Conservation (phyloP, 78 protist genomes). For the Cavenderia fasciculata region DNA sequence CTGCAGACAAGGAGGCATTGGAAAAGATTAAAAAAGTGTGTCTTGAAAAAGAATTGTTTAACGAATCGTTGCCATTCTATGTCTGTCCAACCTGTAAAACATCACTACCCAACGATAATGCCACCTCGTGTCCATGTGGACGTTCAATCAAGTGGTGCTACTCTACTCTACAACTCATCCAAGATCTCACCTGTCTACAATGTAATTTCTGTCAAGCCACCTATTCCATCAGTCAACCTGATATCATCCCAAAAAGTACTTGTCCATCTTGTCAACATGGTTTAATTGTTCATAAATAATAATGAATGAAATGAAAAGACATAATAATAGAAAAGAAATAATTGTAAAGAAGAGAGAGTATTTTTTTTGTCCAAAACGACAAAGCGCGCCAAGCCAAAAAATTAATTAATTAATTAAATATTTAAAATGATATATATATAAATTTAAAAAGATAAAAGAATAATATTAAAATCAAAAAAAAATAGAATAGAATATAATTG, state of each 20-base stretch:
- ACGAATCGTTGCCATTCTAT: slow-evolving; percentile 32
- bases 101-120: neutral
- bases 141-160: slow-evolving; percentile 41
- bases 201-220: slow-evolving; percentile 54
- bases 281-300: too few relatives aligned
- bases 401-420: too few relatives aligned
- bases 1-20: neutral
- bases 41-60: neutral
- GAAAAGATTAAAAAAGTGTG: neutral
- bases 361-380: too few relatives aligned
- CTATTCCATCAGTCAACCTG: slow-evolving; percentile 30
- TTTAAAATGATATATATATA: too few relatives aligned
- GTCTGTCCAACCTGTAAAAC: slow-evolving; percentile 55
- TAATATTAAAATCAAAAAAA: too few relatives aligned
- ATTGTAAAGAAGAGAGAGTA: too few relatives aligned
- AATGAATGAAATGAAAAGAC: too few relatives aligned
- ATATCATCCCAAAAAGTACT: neutral
- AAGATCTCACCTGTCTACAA: slow-evolving; percentile 13
- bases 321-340: too few relatives aligned
- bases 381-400: too few relatives aligned
- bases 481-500: too few relatives aligned
- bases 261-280: too few relatives aligned
- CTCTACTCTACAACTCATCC: slow-evolving; percentile 19
- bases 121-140: slow-evolving; percentile 31
- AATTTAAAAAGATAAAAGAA: too few relatives aligned